A percentile compares a stretch with the other conserved stretches of the same genome.
Conservation (phyloP, 306 rosid genomes). For the Chamaecrista fasciculata region DNA sequence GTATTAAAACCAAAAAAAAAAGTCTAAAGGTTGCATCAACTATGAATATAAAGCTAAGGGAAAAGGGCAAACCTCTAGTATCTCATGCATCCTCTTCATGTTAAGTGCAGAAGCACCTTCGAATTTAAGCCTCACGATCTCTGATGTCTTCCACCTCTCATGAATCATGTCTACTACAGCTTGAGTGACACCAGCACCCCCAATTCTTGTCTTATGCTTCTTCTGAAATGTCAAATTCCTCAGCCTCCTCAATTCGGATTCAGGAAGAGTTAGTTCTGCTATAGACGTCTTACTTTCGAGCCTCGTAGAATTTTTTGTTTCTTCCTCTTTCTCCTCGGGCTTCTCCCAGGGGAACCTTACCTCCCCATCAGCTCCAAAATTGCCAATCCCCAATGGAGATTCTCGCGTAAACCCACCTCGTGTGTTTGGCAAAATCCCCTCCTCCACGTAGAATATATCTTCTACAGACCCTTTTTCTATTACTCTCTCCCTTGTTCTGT, state of each 20-base stretch:
- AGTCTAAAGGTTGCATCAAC: neutral
- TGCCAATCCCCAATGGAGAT: conserved; percentile 64
- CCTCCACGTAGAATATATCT: conserved; percentile 80
- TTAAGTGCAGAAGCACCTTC: conserved; percentile 93
- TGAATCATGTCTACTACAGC: conserved; percentile 85
- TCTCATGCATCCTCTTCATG: conserved; percentile 96
- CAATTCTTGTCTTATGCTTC: conserved; percentile 92
- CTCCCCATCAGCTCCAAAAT: conserved; percentile 65
- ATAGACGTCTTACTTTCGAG: conserved; percentile 54
- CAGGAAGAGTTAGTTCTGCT: conserved; percentile 93
- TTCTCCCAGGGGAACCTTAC: conserved; percentile 96
- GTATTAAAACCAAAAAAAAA: neutral
- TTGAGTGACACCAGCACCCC: conserved; percentile 81
- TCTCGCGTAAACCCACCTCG: conserved; percentile 74
- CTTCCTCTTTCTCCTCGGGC: conserved; percentile 48
- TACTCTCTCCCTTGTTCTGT: conserved; percentile 36
- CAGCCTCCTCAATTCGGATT: conserved; percentile 86
- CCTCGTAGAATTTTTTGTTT: conserved; percentile 32
- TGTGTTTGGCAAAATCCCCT: conserved; percentile 82
- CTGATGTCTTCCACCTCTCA: conserved; percentile 79
- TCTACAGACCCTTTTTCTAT: conserved; percentile 92
- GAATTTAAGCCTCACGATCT: conserved; percentile 84
- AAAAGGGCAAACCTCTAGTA: conserved; percentile 74
- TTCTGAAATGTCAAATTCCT: conserved; percentile 71
- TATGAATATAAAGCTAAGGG: conserved; percentile 21